Evolutionary conservation across 2,329 filamentous ascomycete genomes (phyloP).

Genomic region (Thielaviopsis populi): DNA sequence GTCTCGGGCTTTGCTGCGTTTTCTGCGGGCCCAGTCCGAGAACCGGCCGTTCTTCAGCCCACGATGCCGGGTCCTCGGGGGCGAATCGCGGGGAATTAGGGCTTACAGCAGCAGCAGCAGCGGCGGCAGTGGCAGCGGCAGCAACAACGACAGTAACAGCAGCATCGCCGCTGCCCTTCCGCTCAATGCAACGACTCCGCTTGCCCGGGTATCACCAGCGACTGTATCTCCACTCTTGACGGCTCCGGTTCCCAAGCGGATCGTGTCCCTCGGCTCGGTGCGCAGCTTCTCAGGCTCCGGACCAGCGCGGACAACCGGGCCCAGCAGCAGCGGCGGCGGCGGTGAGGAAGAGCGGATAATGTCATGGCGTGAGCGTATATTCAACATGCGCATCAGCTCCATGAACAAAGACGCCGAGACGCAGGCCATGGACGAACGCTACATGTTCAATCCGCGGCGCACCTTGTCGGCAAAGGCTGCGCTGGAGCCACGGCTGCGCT

Average conservation of each 20-base stretch:
- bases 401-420: conserved; percentile 15
- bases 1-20: conserved; percentile 49
- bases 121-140: neutral
- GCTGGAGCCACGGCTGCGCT: conserved; percentile 72
- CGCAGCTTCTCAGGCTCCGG: conserved; percentile 6
- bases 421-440: conserved; percentile 10
- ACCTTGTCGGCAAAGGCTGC: conserved; percentile 60
- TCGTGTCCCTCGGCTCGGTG: neutral
- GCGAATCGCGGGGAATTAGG: neutral
- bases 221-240: neutral
- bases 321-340: neutral
- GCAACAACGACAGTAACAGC: neutral
- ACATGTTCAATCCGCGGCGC: conserved; percentile 16
- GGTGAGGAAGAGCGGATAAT: conserved; percentile 13
- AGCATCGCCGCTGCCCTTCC: too few relatives aligned
- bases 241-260: neutral
- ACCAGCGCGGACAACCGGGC: neutral
- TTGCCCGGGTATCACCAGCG: neutral
- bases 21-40: conserved; percentile 56
- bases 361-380: conserved; percentile 16
- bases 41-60: conserved; percentile 36
- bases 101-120: neutral
- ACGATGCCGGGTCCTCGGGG: conserved; percentile 6
- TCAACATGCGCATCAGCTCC: conserved; percentile 13
- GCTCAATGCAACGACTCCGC: neutral